phyloP scores from a whole-genome alignment of 768 basidiomycete genomes.

The Agrocybe pediades region DNA sequence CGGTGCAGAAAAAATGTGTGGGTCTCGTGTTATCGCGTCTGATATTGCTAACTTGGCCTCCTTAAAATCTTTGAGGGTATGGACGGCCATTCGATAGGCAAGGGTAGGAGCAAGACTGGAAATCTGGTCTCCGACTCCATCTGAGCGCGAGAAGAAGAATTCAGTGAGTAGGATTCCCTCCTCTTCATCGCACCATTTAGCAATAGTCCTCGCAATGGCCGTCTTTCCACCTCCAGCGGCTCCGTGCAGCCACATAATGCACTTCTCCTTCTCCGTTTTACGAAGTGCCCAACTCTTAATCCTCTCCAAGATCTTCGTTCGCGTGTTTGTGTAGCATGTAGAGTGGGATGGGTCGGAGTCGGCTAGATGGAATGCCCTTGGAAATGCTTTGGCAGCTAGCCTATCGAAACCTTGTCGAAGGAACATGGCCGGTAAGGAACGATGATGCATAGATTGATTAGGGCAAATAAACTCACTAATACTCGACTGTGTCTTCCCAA shows the following conservation, averaged over 20 bases:
- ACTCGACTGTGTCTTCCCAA: no score
- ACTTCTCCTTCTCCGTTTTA: background rate
- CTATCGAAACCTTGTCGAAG: no score
- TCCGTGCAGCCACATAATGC: background rate
- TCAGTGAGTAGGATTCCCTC: background rate
- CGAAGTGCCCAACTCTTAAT: no score
- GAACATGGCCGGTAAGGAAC: no score
- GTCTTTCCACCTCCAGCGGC: background rate
- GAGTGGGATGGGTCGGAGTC: no score
- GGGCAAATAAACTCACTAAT: no score
- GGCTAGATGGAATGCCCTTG: no score
- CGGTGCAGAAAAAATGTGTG: background rate
- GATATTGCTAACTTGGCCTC: background rate
- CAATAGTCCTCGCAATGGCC: background rate
- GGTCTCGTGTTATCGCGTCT: background rate
- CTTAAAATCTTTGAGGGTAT: background rate
- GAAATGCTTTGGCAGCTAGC: no score
- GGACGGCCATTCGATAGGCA: conserved; percentile 4
- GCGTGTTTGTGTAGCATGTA: no score
- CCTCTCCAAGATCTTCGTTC: no score
- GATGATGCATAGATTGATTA: no score
- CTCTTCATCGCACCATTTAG: background rate
- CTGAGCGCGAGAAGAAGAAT: conserved; percentile 4
- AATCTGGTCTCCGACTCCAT: background rate
- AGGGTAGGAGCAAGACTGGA: background rate